Conservation (phyloP, 441 rosid genomes). For the Geranium incanum region DNA sequence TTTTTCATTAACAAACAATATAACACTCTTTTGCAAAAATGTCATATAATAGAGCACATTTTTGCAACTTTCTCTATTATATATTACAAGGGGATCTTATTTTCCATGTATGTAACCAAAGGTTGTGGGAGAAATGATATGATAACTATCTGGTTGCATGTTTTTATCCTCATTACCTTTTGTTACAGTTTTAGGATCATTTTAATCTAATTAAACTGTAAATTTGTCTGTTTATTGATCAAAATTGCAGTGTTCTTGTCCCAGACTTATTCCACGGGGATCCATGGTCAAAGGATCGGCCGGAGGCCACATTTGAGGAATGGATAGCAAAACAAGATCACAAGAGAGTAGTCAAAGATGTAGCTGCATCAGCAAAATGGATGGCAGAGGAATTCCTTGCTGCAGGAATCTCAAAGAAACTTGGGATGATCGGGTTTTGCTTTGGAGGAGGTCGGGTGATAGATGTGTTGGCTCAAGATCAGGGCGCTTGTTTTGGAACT, state of each 20-base stretch:
- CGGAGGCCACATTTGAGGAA: constrained; percentile 33
- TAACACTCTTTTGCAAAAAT: too few species aligned
- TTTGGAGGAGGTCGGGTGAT: constrained; percentile 66
- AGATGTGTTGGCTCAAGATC: constrained; percentile 50
- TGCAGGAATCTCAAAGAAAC: constrained; percentile 72
- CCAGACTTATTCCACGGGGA: constrained; percentile 80
- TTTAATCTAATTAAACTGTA: neutral
- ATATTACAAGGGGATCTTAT: neutral
- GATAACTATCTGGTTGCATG: too few species aligned
- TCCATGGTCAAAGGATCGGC: constrained; percentile 54
- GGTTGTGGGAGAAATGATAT: too few species aligned
- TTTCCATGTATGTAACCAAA: too few species aligned
- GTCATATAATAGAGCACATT: too few species aligned
- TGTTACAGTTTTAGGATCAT: neutral
- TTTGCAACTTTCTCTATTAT: too few species aligned
- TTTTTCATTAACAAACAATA: too few species aligned
- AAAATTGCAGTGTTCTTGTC: constrained; percentile 58
- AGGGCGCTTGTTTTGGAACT: constrained; percentile 37
- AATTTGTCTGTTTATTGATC: neutral
- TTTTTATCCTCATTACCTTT: neutral
- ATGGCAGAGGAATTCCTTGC: constrained; percentile 66
- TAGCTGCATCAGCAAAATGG: constrained; percentile 47
- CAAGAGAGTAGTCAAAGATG: constrained; percentile 44
- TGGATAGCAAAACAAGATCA: constrained; percentile 53
- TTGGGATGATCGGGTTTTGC: constrained; percentile 73